Percentiles rank a stretch among this genome's conserved stretches.
Conservation (phyloP, 352 stramenopile genomes). For the Aphanomyces cochlioides region DNA sequence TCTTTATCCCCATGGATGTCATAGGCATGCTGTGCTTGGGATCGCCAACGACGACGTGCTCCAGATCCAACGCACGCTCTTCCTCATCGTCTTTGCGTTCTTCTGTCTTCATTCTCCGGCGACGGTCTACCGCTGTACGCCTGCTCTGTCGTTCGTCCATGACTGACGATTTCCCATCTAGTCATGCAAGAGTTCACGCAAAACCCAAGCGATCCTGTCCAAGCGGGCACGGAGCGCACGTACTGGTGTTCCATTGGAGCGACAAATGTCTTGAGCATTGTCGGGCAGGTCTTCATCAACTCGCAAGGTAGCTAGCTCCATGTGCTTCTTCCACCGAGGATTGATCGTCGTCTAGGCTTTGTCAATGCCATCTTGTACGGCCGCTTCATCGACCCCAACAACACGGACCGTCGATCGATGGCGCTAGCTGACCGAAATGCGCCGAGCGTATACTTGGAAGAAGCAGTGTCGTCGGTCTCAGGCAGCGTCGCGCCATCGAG, state of each 20-base stretch:
- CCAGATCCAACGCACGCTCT: not conserved
- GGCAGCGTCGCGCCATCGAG: conserved; percentile 48
- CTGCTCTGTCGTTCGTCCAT: not conserved
- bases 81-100: conserved; percentile 5
- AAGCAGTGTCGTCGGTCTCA: conserved; percentile 36
- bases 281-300: conserved; percentile 10
- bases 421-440: not conserved
- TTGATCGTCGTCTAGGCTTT: too few species aligned
- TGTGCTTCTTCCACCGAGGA: too few species aligned
- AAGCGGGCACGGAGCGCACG: too few species aligned
- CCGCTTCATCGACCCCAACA: not conserved
- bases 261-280: not conserved
- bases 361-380: conserved; percentile 20
- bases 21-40: not conserved
- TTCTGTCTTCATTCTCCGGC: not conserved
- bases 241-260: not conserved
- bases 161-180: too few species aligned
- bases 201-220: too few species aligned
- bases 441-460: conserved; percentile 9
- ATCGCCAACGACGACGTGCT: not conserved
- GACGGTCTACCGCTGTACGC: not conserved
- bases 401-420: not conserved
- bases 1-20: not conserved
- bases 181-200: too few species aligned
- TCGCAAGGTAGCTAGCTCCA: not conserved